Evolutionary conservation across 2,329 filamentous ascomycete genomes (phyloP).

Genomic region (Akanthomyces lecanii): DNA sequence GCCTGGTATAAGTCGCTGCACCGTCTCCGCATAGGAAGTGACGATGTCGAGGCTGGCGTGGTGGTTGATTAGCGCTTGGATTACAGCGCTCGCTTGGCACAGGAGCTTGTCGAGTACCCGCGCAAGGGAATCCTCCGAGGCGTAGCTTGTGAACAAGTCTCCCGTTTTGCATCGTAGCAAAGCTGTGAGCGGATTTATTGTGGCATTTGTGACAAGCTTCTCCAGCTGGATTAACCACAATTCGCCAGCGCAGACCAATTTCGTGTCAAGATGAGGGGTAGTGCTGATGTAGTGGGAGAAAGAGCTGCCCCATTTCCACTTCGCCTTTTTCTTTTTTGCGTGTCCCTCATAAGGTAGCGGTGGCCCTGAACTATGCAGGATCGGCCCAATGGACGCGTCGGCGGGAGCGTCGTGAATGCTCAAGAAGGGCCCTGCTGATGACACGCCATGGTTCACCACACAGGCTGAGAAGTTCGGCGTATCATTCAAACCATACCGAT

Average conservation of each 20-base stretch:
- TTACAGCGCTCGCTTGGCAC: constrained; percentile 1
- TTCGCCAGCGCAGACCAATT: background rate
- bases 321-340: background rate
- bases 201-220: background rate
- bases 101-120: background rate
- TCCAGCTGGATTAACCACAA: background rate
- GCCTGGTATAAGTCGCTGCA: background rate
- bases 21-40: background rate
- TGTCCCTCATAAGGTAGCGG: no score
- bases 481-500: background rate
- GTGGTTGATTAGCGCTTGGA: background rate
- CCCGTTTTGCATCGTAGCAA: background rate
- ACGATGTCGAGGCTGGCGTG: background rate
- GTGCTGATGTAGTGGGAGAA: background rate
- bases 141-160: background rate
- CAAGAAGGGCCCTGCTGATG: background rate
- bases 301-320: background rate
- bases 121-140: background rate
- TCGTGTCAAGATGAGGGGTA: background rate
- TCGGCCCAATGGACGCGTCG: background rate
- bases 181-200: background rate
- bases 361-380: background rate
- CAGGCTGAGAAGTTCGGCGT: background rate
- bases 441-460: background rate
- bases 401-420: background rate